Base-by-base conservation (phyloP, 768 basidiomycete genomes). In the Rubroboletus satanas region DNA sequence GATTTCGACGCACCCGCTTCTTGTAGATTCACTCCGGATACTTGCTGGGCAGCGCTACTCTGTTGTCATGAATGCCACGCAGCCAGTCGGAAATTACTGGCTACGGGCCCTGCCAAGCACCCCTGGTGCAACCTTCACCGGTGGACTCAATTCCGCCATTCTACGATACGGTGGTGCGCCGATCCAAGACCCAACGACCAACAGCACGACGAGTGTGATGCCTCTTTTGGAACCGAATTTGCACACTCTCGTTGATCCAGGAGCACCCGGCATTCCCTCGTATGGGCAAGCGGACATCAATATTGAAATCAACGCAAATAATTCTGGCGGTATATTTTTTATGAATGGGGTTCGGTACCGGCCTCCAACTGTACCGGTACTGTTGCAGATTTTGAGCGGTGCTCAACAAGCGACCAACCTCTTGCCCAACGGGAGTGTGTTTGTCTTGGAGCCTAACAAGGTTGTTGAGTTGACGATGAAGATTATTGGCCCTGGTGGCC, bases 131-230 rank as follows among this genome's bases (percentile, higher is more conserved):
- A 54, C 56, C 15, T 73, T 73, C 43, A 3, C 51, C 0, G 73
- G 70, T 17, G 81, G 81, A 18, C 57, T 79, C 26, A 84, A 82
- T 63, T 81, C 78, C 11, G 84, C 80, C 2, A 81, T 83, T 44
- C 66, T 83, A 9, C 75, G 78, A 12, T 83, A 83, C 62, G 54
- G 39, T 11, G 79, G 79, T 15, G 79, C 78, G 0, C 56, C 70
- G 1, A 38, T 15, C 12, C 57, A 56, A 23, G 68, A 81, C 36
- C 81, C 82, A 0, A 75, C 70, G 0, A 75, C 74, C 2, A 65
- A 50, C 3, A 66, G 71, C 7, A 60, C 67, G 1, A n/a, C 51
- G 4, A 57, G 59, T 45, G 31, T 57, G 0, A 63, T 63, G 7
- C 65, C 70, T 8, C 58, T 78, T 29, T 31, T 62, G 15, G 77